Conservation (phyloP, 192 early-diverging fungal genomes). For the Coemansia sp. region DNA sequence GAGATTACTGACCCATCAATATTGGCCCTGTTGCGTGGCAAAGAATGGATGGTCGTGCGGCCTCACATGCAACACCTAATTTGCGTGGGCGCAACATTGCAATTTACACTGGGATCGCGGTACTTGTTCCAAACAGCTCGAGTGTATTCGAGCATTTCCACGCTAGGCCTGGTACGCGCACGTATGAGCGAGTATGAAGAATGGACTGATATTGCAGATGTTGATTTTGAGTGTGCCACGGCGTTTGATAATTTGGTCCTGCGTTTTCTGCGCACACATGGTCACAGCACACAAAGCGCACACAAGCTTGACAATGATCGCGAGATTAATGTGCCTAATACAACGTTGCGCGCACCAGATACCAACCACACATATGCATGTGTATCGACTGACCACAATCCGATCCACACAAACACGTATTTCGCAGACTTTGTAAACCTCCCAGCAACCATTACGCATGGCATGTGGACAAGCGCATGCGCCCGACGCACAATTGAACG, state of each 20-base stretch:
- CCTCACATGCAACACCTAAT: not conserved
- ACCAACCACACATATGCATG: conserved; percentile 74
- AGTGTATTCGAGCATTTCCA: conserved; percentile 59
- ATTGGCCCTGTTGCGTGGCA: conserved; percentile 74
- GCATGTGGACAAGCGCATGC: conserved; percentile 95
- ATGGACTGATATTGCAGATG: conserved; percentile 70
- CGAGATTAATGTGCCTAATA: not conserved
- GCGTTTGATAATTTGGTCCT: conserved; percentile 74
- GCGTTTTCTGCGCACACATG: conserved; percentile 75
- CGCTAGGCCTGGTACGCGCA: conserved; percentile 62
- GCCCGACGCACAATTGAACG: conserved; percentile 85
- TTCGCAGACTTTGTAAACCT: conserved; percentile 83
- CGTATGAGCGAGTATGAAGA: conserved; percentile 51
- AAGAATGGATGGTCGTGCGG: conserved; percentile 71
- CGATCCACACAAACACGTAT: conserved; percentile 90
- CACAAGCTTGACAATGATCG: conserved; percentile 62
- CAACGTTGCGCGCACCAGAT: not conserved
- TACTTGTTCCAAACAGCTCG: conserved; percentile 58
- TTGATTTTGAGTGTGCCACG: conserved; percentile 68
- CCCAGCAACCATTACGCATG: conserved; percentile 91
- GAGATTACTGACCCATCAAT: conserved; percentile 63
- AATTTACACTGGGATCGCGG: conserved; percentile 75
- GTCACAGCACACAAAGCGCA: conserved; percentile 64
- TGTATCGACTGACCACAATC: conserved; percentile 86
- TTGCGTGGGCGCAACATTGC: conserved; percentile 51